Percentiles rank a stretch among this genome's conserved stretches.
phyloP scores from a whole-genome alignment of 441 rosid genomes.

The Kokia cookei region DNA sequence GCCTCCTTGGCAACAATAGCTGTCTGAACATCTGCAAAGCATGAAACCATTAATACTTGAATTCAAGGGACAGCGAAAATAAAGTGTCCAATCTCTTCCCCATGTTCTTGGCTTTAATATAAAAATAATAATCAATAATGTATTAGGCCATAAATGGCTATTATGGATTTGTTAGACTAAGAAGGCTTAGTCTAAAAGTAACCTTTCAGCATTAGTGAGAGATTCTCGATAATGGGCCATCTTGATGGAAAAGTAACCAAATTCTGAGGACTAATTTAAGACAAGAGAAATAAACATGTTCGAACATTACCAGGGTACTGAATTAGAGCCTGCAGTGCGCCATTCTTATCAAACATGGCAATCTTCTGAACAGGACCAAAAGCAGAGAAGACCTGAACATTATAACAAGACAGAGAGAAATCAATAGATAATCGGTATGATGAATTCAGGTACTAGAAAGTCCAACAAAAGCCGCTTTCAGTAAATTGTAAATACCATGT shows the following conservation, averaged over 20 bases:
- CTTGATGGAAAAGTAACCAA: not conserved
- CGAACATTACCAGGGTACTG: constrained; percentile 73
- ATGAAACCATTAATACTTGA: constrained; percentile 1
- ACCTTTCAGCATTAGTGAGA: not conserved
- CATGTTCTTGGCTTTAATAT: not conserved
- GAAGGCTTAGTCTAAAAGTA: not conserved
- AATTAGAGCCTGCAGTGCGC: constrained; percentile 90
- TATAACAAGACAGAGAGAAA: not conserved
- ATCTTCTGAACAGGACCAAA: constrained; percentile 96
- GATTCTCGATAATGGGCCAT: not conserved
- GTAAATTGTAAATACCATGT: constrained; percentile 48
- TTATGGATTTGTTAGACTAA: not conserved
- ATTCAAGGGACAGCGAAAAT: not conserved
- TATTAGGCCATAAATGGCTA: not conserved
- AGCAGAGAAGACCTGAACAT: constrained; percentile 75
- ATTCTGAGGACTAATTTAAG: not conserved
- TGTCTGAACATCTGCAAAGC: constrained; percentile 85
- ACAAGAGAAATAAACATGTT: not conserved
- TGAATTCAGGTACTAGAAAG: not conserved
- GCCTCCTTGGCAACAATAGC: constrained; percentile 94
- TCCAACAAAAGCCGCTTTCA: not conserved
- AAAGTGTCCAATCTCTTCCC: not conserved
- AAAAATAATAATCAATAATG: not conserved
- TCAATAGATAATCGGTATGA: not conserved
- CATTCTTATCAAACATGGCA: constrained; percentile 99